phyloP scores from a whole-genome alignment of 306 rosid species.

The Inga leiocalycina region DNA sequence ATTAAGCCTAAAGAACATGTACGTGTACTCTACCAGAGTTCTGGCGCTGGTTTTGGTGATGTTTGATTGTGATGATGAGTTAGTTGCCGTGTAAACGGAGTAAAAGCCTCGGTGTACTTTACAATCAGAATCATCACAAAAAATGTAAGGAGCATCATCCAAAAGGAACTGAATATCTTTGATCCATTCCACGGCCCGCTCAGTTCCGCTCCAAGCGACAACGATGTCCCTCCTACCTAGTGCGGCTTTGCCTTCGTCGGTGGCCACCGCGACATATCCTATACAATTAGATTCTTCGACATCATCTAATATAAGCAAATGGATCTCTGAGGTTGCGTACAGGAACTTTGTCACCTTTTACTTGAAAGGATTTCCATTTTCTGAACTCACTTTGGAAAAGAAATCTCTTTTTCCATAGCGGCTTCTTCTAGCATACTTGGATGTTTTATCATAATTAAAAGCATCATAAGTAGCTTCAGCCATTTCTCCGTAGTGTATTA shows the following conservation, averaged over 20 bases:
- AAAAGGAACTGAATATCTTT: background rate
- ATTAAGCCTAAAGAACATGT: background rate
- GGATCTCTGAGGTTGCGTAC: background rate
- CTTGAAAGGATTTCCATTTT: background rate
- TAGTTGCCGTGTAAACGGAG: background rate
- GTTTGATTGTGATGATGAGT: background rate
- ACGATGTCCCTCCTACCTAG: background rate
- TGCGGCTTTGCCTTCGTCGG: background rate
- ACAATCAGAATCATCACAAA: background rate
- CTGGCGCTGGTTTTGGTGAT: background rate
- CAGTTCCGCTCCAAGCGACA: background rate
- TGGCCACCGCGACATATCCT: background rate
- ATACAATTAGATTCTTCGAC: background rate
- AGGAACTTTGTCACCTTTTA: background rate
- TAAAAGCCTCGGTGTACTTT: constrained; percentile 1
- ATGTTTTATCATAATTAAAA: background rate
- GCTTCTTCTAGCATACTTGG: background rate
- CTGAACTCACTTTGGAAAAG: background rate
- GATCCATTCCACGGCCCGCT: background rate
- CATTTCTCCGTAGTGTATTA: no score
- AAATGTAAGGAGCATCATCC: background rate
- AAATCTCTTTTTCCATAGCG: background rate
- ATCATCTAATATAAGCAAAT: background rate
- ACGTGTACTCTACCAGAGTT: background rate
- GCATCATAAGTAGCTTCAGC: no score